Base-by-base conservation (phyloP, 179 eudicot genomes). In the Gypsophila paniculata region DNA sequence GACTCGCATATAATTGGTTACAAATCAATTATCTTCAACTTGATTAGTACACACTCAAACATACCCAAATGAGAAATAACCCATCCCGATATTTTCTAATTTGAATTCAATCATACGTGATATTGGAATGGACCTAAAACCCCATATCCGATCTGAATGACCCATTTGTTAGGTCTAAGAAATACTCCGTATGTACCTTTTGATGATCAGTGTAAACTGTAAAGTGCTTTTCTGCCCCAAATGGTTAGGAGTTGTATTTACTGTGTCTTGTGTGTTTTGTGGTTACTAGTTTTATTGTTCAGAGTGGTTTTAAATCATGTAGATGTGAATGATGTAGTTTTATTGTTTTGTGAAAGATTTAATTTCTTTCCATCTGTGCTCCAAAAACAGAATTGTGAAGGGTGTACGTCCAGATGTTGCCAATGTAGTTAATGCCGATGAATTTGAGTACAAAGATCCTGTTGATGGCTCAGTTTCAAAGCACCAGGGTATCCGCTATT, bases 401-500 rank as follows among this genome's bases (percentile, higher is more conserved):
- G 96, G 76, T 22, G 84, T 83, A 48, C 77, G 85, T 49, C 78
- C 94, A 22, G 90, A 80, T 73, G 96, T 94, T 61, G 73, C 96
- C 34, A 87, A 73, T 63, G 90, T 94, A 80, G 84, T 70, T n/a
- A 18, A 70, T 67, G 97, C 87, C 72, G 97, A 94, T 77, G 97
- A 94, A 63, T 94, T 94, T 67, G 97, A 91, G 76, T 94, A 94
- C 89, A 91, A 83, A 80, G 98, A 94, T 82, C 94, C 97, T 10
- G 98, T 91, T 68, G 98, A 94, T 84, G 89, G 98, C 74, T 94
- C 98, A 68, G 72, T 93, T 74, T 89, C 98, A 69, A 94, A 89
- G 86, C 93, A 94, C 78, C 98, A 94, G 90, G 98, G 98, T 32
- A 88, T 94, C 65, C 90, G 98, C 39, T 94, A 89, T 81, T 80